Evolutionary conservation across 768 basidiomycete genomes (phyloP).

Genomic region (Exsudoporus frostii): DNA sequence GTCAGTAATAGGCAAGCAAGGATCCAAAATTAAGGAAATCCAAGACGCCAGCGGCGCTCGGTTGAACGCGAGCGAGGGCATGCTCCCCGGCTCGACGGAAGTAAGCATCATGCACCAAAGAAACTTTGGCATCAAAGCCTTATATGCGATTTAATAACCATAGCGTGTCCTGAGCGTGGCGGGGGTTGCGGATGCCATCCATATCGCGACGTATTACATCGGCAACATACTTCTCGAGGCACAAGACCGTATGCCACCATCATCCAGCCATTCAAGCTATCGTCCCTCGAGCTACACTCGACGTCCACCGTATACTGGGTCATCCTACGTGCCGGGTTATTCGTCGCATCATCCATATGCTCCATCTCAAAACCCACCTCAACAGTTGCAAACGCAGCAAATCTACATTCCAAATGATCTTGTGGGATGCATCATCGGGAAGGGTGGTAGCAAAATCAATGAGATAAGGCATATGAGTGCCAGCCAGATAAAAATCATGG

Average conservation of each 20-base stretch:
- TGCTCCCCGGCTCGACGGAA: conserved; percentile 99
- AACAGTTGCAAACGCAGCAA: conserved; percentile 90
- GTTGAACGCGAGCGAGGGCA: conserved; percentile 94
- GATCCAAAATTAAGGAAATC: conserved; percentile 98
- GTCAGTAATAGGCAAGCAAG: conserved; percentile 96
- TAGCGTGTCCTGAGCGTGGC: conserved; percentile 97
- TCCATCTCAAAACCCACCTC: conserved; percentile 55
- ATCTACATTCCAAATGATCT: conserved; percentile 98
- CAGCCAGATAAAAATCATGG: conserved; percentile 98
- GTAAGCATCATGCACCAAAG: conserved; percentile 40
- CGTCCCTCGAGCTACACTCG: conserved; percentile 62
- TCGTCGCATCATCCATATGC: conserved; percentile 44
- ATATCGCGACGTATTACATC: conserved; percentile 99
- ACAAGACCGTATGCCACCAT: conserved; percentile 79
- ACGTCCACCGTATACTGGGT: conserved; percentile 46
- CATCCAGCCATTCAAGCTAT: conserved; percentile 53
- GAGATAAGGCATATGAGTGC: conserved; percentile 95
- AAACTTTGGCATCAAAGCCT: conserved; percentile 5
- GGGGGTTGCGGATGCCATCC: conserved; percentile 97
- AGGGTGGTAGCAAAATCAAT: conserved; percentile 97
- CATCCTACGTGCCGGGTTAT: conserved; percentile 72
- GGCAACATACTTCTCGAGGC: conserved; percentile 96
- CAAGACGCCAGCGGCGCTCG: conserved; percentile 97
- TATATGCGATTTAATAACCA: conserved; percentile 13
- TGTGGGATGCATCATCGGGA: conserved; percentile 96